These are phyloP conservation scores for Cairneyella variabilis DNA, from an alignment of 495 filamentous ascomycete genomes.

Conservation along the genomic window DNA sequence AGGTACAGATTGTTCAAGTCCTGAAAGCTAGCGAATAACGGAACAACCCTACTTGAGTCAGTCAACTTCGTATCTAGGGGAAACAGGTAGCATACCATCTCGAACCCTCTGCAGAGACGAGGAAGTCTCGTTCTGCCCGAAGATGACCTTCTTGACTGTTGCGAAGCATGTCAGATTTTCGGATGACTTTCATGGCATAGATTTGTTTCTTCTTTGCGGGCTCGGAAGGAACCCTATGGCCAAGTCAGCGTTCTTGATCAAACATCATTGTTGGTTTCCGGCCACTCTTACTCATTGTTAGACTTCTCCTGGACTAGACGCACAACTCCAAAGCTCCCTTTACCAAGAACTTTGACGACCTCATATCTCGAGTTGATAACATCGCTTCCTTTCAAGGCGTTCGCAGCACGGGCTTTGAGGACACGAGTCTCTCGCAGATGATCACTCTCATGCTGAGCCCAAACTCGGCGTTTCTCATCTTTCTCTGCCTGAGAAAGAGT, in stretches of 20 bases:
- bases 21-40: conserved; percentile 84
- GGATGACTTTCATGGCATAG: conserved; percentile 95
- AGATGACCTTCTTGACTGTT: conserved; percentile 91
- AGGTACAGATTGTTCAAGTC: conserved; percentile 80
- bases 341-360: conserved; percentile 78
- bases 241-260: neutral
- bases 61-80: neutral
- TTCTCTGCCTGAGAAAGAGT: conserved; percentile 54
- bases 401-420: conserved; percentile 49
- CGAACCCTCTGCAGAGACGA: conserved; percentile 78
- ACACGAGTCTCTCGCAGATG: conserved; percentile 71
- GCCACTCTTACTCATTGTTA: conserved; percentile 11
- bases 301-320: conserved; percentile 69
- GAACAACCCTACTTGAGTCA: conserved; percentile 57
- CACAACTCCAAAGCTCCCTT: conserved; percentile 92
- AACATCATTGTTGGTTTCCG: neutral
- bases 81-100: conserved; percentile 50
- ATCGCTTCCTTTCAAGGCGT: conserved; percentile 16
- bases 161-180: conserved; percentile 84
- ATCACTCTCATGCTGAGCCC: conserved; percentile 63
- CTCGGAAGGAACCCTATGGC: neutral
- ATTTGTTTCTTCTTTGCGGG: conserved; percentile 47
- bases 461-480: conserved; percentile 48
- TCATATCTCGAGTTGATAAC: conserved; percentile 63
- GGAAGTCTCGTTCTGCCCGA: conserved; percentile 84